Evolutionary conservation across 495 filamentous ascomycete genomes (phyloP).

Genomic region (Cairneyella variabilis): DNA sequence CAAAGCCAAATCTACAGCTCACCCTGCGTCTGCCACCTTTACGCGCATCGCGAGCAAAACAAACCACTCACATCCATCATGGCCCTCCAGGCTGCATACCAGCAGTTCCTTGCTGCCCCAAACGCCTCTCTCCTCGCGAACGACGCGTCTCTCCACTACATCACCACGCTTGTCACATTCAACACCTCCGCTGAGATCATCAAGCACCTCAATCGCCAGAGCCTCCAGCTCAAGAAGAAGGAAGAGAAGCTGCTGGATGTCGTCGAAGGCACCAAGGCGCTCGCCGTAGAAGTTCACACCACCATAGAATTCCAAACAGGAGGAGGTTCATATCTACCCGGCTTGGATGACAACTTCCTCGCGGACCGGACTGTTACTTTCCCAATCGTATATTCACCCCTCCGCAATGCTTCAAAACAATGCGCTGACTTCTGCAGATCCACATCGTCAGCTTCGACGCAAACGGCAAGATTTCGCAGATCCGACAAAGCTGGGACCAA

Average conservation of each 20-base stretch:
- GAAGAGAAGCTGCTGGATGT: constrained; percentile 67
- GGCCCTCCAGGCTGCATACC: constrained; percentile 69
- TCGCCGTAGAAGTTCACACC: constrained; percentile 78
- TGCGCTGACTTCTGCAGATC: constrained; percentile 52
- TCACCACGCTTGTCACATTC: constrained; percentile 79
- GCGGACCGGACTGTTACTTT: constrained; percentile 77
- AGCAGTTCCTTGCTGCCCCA: constrained; percentile 72
- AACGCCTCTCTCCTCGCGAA: constrained; percentile 58
- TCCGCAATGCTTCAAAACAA: neutral
- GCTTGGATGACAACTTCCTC: constrained; percentile 91
- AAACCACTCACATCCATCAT: constrained; percentile 31
- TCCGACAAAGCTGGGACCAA: constrained; percentile 94
- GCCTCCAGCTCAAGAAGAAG: constrained; percentile 71
- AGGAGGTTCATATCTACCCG: constrained; percentile 85
- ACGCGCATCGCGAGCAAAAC: neutral
- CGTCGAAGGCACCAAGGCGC: constrained; percentile 63
- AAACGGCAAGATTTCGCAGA: constrained; percentile 71
- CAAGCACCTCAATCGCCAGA: constrained; percentile 68
- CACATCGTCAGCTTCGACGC: constrained; percentile 86
- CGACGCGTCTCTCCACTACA: constrained; percentile 81
- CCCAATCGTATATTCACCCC: constrained; percentile 63
- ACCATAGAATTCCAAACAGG: constrained; percentile 74
- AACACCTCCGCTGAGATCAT: constrained; percentile 66
- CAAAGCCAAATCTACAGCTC: neutral
- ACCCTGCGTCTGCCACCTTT: neutral